These are phyloP conservation scores for Plectosphaerella sp. DNA, from an alignment of 2,329 filamentous ascomycete genomes.

Conservation along the genomic window DNA sequence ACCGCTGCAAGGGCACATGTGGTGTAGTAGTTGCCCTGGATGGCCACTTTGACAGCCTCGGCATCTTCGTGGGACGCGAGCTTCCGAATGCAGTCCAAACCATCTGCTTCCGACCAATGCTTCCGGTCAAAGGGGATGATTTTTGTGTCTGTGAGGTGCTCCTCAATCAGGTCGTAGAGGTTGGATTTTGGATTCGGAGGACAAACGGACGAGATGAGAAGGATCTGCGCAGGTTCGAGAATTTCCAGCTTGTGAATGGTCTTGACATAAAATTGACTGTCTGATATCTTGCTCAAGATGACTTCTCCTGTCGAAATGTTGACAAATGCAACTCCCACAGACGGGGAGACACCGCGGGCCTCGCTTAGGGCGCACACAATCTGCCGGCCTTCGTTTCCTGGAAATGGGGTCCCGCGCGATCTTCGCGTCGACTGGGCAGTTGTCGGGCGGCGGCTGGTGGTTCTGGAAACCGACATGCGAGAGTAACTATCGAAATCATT, in stretches of 20 bases:
- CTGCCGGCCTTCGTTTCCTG: constrained; percentile 54
- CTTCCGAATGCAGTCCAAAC: constrained; percentile 71
- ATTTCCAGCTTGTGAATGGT: constrained; percentile 84
- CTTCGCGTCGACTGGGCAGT: constrained; percentile 37
- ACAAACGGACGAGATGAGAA: constrained; percentile 70
- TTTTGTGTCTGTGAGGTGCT: constrained; percentile 60
- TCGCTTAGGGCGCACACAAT: constrained; percentile 88
- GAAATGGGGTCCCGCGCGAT: constrained; percentile 35
- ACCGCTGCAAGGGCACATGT: constrained; percentile 84
- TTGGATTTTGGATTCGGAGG: constrained; percentile 65
- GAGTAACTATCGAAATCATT: neutral
- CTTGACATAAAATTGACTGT: constrained; percentile 86
- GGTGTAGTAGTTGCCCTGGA: constrained; percentile 81
- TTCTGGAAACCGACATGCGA: neutral
- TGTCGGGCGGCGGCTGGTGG: neutral
- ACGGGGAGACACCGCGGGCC: constrained; percentile 79
- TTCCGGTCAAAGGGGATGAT: constrained; percentile 67
- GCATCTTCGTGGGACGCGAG: constrained; percentile 78
- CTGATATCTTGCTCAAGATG: constrained; percentile 84
- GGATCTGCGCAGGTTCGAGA: constrained; percentile 72
- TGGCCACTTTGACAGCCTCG: constrained; percentile 73
- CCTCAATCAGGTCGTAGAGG: constrained; percentile 68
- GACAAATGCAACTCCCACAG: constrained; percentile 80
- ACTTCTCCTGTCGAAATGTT: constrained; percentile 83
- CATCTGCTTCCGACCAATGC: constrained; percentile 77